Base-by-base conservation (phyloP, 345 rosid species). In the Fremontodendron californicum region DNA sequence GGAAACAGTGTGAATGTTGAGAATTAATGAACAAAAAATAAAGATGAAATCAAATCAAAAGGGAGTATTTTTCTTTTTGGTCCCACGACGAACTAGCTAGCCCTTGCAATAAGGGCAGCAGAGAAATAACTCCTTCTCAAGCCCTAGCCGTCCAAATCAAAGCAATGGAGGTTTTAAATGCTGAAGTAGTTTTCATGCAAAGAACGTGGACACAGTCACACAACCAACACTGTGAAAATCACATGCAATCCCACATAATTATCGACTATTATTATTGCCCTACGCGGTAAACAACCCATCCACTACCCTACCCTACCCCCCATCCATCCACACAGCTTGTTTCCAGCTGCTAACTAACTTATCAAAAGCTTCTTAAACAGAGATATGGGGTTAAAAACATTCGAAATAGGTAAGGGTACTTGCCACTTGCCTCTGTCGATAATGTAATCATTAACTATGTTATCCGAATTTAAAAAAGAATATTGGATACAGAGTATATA, bases 171-270 rank as follows among this genome's bases (percentile, higher is more conserved):
- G 3, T 21, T 33, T 3, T 61, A 58, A 42, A 57, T 67, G 55
- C 37, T 10, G 67, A 63, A 61, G 77, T 74, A 62, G 60, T 45
- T 48, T 75, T 80, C 86, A 85, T 77, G 84, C 77, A 42, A 35
- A 73, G 81, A 83, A 82, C 82, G 82, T 84, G 80, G 84, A 73
- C 81, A 21, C 73, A 67, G 61, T n/a, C n/a, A 60, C 33, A 13
- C 65, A 31, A 61, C 78, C 9, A 23, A 76, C 51, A 25, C 63
- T 69, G 64, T n/a, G 7, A 43, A 4, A 37, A 40, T 81, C 84
- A 85, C 86, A 81, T 81, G 86, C 78, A 69, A 23, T 31, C 19
- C 40, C 8, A 27, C 61, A 25, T 33, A 33, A 33, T 25, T 42
- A 60, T 77, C 25, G 2, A 2, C 4, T 61, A 61, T n/a, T 23